These are phyloP conservation scores for Penicillium coprophilum DNA, from an alignment of 495 filamentous ascomycete genomes.

Conservation along the genomic window DNA sequence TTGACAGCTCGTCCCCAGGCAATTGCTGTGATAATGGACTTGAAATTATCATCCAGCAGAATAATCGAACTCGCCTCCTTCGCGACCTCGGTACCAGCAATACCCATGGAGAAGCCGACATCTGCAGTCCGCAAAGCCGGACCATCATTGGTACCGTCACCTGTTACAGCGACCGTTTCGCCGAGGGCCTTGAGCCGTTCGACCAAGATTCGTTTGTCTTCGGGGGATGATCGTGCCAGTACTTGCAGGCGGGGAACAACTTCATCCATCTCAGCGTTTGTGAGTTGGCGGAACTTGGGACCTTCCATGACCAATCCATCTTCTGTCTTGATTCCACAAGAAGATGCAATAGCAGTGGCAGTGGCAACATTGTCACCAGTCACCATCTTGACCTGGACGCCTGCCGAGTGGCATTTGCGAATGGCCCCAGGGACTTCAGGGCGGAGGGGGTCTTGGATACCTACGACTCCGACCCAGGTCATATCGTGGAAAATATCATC, in stretches of 20 bases:
- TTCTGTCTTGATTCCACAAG: conserved; percentile 80
- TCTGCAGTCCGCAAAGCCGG: conserved; percentile 83
- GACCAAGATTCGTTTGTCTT: conserved; percentile 83
- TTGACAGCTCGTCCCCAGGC: conserved; percentile 91
- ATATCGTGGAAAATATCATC: conserved; percentile 58
- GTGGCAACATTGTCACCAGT: conserved; percentile 83
- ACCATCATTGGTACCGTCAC: conserved; percentile 88
- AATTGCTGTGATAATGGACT: conserved; percentile 82
- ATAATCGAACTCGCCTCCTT: conserved; percentile 93
- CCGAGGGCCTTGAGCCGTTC: conserved; percentile 69
- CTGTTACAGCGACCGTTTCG: conserved; percentile 84
- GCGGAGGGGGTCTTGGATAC: conserved; percentile 67
- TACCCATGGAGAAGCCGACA: conserved; percentile 92
- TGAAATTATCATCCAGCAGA: conserved; percentile 88
- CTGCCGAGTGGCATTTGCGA: conserved; percentile 68
- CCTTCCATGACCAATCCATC: conserved; percentile 79
- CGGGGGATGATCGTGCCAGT: conserved; percentile 80
- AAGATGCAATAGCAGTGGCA: conserved; percentile 75
- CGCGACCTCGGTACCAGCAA: conserved; percentile 87
- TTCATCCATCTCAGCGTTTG: conserved; percentile 66
- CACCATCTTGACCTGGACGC: conserved; percentile 87
- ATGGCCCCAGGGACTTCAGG: conserved; percentile 78
- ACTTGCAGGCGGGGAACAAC: conserved; percentile 76
- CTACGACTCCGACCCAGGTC: conserved; percentile 62
- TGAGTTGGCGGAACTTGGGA: conserved; percentile 75